Evolutionary conservation across 257 asterid genomes (phyloP), one percentile per base, ranked within the genome.

Genomic region (Nicotiana sylvestris): DNA sequence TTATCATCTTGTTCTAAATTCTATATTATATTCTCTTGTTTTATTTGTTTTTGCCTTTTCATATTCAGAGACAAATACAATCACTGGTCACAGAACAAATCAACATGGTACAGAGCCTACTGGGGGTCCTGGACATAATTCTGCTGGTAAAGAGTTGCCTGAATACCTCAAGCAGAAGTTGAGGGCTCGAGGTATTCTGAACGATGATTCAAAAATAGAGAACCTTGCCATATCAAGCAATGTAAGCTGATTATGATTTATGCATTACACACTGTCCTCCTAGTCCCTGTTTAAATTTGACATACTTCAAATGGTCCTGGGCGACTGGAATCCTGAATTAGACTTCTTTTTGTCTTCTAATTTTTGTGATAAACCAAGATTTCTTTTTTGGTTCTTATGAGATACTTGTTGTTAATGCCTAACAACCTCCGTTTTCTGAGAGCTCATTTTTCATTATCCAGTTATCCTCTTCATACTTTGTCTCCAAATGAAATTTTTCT

Each of bases 131-230:
- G 93, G 79, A 83, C 88, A 84, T 82, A 86, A 86, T 65, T 81
- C 92, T 62, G 81, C 43, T 53, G 83, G 83, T 64, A 86, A 90
- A 74, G 92, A 90, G 83, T 90, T 96, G 81, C 99, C 99, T 81
- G 97, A 94, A 81, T 94, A 91, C 89, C 97, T 96, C 84, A 96
- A 93, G 91, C 87, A 90, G 90, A 96, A 93, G 88, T 86, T 96
- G 89, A 94, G 82, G 87, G 98, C 97, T 77, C 92, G 99, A 86
- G 99, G 99, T 61, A 94, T 96, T 86, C 88, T 94, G 81, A 94
- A 91, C 85, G 97, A 86, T 64, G 87, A 80, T 66, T 82, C 89
- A 66, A 84, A 64, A 32, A 74, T 82, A 2, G 92, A 81, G 81
- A 85, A 85, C 69, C 74, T 78, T 80, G 53, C 81, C 58, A 37